Conservation (phyloP, 768 basidiomycete species). For the Tricholomella constricta region DNA sequence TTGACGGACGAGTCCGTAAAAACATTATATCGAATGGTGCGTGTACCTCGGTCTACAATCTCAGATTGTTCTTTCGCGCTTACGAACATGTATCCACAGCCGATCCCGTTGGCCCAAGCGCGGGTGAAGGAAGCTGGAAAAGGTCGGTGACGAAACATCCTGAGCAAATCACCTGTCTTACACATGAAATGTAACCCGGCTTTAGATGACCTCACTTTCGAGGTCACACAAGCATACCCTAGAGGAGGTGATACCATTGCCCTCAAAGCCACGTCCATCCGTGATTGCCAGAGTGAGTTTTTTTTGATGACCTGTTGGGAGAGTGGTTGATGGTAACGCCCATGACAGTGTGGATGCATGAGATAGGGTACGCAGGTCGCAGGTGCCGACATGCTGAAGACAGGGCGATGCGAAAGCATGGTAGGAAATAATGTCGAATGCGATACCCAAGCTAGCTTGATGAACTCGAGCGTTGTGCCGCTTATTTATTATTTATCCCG, state of each 20-base stretch:
- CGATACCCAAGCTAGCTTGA: slow-evolving; percentile 1
- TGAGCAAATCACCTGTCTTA: not conserved
- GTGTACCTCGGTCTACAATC: not conserved
- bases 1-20: slow-evolving; percentile 73
- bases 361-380: slow-evolving; percentile 36
- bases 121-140: slow-evolving; percentile 55
- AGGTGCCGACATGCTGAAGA: slow-evolving; percentile 37
- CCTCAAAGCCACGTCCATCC: slow-evolving; percentile 37
- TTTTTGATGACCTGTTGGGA: not conserved
- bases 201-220: slow-evolving; percentile 70
- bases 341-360: slow-evolving; percentile 29
- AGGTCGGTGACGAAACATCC: slow-evolving; percentile 37
- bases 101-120: slow-evolving; percentile 72
- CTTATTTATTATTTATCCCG: not conserved
- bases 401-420: slow-evolving; percentile 25
- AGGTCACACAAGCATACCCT: slow-evolving; percentile 65
- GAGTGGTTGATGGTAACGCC: not conserved
- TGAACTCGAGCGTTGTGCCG: not conserved
- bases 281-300: slow-evolving; percentile 20
- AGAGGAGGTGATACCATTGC: slow-evolving; percentile 72
- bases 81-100: slow-evolving; percentile 40
- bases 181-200: slow-evolving; percentile 4
- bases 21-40: slow-evolving; percentile 81
- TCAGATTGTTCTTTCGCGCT: not conserved
- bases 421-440: slow-evolving; percentile 11